Base-by-base conservation (phyloP, 2,329 filamentous ascomycete genomes). In the Penicillium expansum region DNA sequence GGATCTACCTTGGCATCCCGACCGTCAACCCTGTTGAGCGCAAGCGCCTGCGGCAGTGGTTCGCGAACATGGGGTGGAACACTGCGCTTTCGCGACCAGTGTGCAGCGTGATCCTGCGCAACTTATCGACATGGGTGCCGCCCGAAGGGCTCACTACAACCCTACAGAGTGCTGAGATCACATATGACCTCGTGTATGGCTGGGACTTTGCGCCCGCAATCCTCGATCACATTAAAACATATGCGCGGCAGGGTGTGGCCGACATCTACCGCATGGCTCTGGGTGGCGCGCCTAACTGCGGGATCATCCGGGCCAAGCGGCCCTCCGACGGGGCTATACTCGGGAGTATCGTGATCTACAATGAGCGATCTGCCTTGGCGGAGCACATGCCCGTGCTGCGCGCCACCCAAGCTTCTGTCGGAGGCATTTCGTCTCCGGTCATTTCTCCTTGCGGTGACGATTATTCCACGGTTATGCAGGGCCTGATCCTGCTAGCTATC, bases 31-130 rank as follows among this genome's bases (percentile, higher is more conserved):
- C 78, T 2, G 76, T 81, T 4, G 85, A 87, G 65, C 79, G 83
- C 16, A 86, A 85, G 69, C 79, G 81, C 48, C 72, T 86, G 22
- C 80, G 85, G n/a, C 82, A 84, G 44, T 97, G 92, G 92, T 96
- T 97, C 71, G 85, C 87, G n/a, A 90, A 88, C 62, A 83, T 92
- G 45, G 92, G 93, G 14, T 97, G 92, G 92, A 92, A 95, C 67
- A 88, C 83, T 2, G 81, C 83, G 0, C 77, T 86, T 5, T 85
- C 85, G 2, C 80, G 83, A 11, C 78, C 84, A 0, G 81, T 89
- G 0, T 87, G 84, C 66, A 92, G 88, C 70, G 87, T 95, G 81
- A 77, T 86, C 3, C 87, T 94, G 48, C 82, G 83, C 35, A 88
- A 91, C 63, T 77, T 95, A n/a, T 74, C 80, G 24, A 82, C 80